Percentiles rank a stretch among this genome's conserved stretches.
These are phyloP conservation scores for Stephania yunnanensis DNA, from an alignment of 164 flowering plant species.

Conservation along the genomic window DNA sequence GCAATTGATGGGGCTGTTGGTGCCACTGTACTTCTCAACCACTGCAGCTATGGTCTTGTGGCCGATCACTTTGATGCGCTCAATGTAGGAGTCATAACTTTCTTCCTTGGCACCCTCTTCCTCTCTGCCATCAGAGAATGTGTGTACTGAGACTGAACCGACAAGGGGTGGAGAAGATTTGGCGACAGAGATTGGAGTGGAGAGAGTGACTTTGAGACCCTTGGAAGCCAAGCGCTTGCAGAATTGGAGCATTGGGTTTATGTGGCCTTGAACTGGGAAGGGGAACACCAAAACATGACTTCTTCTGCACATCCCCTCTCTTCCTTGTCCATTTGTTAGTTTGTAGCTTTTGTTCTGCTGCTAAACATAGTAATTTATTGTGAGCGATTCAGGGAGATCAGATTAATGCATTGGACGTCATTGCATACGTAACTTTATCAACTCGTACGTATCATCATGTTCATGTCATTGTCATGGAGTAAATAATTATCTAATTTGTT, in stretches of 20 bases:
- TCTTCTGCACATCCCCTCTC: background rate
- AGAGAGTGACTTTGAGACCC: constrained; percentile 14
- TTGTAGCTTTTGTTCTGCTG: background rate
- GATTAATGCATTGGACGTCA: background rate
- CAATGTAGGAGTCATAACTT: background rate
- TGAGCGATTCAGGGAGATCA: background rate
- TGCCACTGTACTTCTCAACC: constrained; percentile 1
- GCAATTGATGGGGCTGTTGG: constrained; percentile 10
- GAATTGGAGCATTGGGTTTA: constrained; percentile 18
- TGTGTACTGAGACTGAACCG: constrained; percentile 4
- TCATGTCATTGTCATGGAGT: no score
- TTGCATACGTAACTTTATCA: background rate
- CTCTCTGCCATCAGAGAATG: background rate
- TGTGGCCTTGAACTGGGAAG: constrained; percentile 17
- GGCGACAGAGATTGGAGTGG: background rate
- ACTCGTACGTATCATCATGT: background rate
- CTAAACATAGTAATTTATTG: background rate
- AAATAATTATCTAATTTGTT: no score
- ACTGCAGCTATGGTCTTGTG: background rate
- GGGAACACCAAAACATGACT: constrained; percentile 13
- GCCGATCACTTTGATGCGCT: background rate
- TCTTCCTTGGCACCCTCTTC: background rate
- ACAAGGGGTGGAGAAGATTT: constrained; percentile 2
- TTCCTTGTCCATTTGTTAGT: constrained; percentile 3
- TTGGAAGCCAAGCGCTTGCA: constrained; percentile 13